Base-by-base conservation (phyloP, 2,329 filamentous ascomycete genomes). In the Hymenoscyphus fraxineus region DNA sequence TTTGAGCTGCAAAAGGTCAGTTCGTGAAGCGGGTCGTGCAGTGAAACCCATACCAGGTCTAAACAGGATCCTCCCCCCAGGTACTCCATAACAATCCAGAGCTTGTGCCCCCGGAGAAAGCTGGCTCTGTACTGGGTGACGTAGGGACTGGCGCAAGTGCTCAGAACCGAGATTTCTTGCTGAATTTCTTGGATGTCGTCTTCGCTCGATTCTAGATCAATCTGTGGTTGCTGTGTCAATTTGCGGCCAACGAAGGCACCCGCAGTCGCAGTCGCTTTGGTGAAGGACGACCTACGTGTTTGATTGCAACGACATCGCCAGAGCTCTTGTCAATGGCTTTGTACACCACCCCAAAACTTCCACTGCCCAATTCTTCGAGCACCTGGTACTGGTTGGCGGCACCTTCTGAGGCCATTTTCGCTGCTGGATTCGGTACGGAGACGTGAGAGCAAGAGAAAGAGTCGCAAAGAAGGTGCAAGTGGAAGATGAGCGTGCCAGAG, bases 31-130 rank as follows among this genome's bases (percentile, higher is more conserved):
- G 16, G 54, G n/a, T 31, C 13, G 16, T 35, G 40, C 64, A 59
- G 15, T 63, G 55, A 31, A 16, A 54, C 22, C 67, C 82, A 73
- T 85, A 96, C 91, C 81, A 99, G 78, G 77, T 99, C 95, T 69
- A 97, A 83, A 76, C 95, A 97, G 19, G 95, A 98, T 51, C 95
- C 95, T 68, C 95, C 95, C 6, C 95, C 95, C 12, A 99, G 81
- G 75, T 90, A 99, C 78, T 99, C 95, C 95, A 99, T 99, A 65
- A 98, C 92, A 75, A 99, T 99, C 95, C 95, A 99, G 81, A 99
- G 81, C 79, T 98, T 99, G 76, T 93, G 91, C 32, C 95, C 95
- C 71, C 92, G 88, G n/a, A 98, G 85, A 77, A 98, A 99, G 75
- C 93, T 97, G 27, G 92, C 91, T 77, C 93, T 96, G 83, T 99